Conservation (phyloP, 805 yeast species). For the Lachancea fermentati region DNA sequence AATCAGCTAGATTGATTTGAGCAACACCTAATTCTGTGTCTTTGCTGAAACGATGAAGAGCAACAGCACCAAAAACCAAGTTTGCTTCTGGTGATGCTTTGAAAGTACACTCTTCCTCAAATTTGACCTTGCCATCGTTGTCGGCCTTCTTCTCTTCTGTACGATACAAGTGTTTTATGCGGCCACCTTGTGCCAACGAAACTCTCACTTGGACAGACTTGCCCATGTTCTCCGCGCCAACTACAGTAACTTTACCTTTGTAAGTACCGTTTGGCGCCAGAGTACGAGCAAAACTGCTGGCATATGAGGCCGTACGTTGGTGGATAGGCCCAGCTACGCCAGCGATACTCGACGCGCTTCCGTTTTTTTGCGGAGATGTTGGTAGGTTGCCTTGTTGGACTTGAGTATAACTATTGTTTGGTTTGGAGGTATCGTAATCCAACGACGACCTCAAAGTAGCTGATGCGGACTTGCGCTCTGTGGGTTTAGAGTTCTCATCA, state of each 20-base stretch:
- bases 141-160: constrained; percentile 53
- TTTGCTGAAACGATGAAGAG: constrained; percentile 70
- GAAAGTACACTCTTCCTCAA: constrained; percentile 61
- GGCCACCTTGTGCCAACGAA: constrained; percentile 40
- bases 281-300: constrained; percentile 25
- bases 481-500: constrained; percentile 1
- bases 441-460: constrained; percentile 12
- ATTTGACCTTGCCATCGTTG: constrained; percentile 40
- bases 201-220: constrained; percentile 48
- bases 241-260: constrained; percentile 51
- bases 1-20: constrained; percentile 45
- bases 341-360: constrained; percentile 19
- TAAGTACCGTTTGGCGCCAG: constrained; percentile 29
- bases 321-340: constrained; percentile 15
- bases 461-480: background rate
- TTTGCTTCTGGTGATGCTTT: constrained; percentile 58
- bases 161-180: constrained; percentile 53
- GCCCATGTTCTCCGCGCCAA: constrained; percentile 42
- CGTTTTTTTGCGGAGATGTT: constrained; percentile 11
- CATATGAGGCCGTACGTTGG: constrained; percentile 15
- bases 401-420: constrained; percentile 26
- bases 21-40: constrained; percentile 59
- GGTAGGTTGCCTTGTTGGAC: constrained; percentile 14
- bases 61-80: constrained; percentile 54
- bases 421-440: constrained; percentile 26